Evolutionary conservation across 108 stramenopile genomes (phyloP), one percentile per base, ranked within the genome.

Genomic region (Halocafeteria seosinensis): DNA sequence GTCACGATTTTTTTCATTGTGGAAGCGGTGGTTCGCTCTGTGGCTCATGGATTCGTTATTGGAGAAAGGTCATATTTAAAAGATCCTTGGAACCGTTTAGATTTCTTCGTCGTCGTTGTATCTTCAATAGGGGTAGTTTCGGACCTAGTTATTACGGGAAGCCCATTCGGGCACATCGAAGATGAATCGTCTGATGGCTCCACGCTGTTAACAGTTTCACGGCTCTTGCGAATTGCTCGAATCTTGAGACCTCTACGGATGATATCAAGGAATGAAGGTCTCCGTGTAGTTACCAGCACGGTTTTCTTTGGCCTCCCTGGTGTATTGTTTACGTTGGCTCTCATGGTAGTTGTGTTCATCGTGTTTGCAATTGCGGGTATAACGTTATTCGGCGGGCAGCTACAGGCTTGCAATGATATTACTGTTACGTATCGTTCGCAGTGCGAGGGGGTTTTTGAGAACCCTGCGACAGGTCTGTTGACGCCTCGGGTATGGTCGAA

Each of bases 351-450:
- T 0, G 38, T 71, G 17, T 71, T 26, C 17, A 38, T 71, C 64
- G 31, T 65, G 25, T 71, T 66, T 65, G 70, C 26, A 4, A 4
- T 71, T 24, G 0, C 66, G 1, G 70, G 70, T 12, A 38, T 71
- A 57, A 38, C 65, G 47, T n/a, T 50, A 23, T 71, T 65, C 42
- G 50, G 53, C 34, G 61, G 66, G 24, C 3, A 26, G 23, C 23
- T 66, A 37, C 28, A n/a, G 8, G 3, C 6, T 13, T 62, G 64
- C 42, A 65, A 26, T 25, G 61, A 62, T 52, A 12, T 42, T 2
- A 35, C 34, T 35, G 34, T 59, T 17, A 33, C 57, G 21, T 13
- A 21, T n/a, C 5, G 31, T 30, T 1, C 36, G 21, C n/a, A 33
- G 11, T n/a, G 34, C 23, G 12, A 28, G 57, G 2, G 57, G 2